Evolutionary conservation across 495 filamentous ascomycete species (phyloP).

Genomic region (Penicillium pulvis): DNA sequence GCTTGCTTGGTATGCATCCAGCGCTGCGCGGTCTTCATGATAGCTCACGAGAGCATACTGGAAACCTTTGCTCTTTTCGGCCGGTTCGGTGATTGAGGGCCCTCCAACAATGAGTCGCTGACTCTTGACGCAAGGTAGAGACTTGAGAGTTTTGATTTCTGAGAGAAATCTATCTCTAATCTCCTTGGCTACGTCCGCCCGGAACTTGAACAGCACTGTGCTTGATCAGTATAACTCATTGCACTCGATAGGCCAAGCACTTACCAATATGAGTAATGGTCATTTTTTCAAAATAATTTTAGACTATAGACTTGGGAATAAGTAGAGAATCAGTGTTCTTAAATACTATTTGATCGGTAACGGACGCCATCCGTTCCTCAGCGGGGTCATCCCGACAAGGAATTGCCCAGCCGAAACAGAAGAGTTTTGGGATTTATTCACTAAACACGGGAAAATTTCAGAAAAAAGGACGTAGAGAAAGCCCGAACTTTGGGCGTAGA

Average conservation of each 20-base stretch:
- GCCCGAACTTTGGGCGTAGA: too few relatives aligned
- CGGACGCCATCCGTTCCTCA: not conserved
- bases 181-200: conserved; percentile 29
- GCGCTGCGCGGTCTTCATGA: conserved; percentile 40
- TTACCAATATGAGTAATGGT: conserved; percentile 40
- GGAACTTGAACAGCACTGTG: conserved; percentile 51
- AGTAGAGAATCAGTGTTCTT: not conserved
- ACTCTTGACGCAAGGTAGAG: conserved; percentile 40
- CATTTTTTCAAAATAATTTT: conserved; percentile 23
- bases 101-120: conserved; percentile 47
- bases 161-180: conserved; percentile 42
- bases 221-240: not conserved
- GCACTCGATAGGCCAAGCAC: not conserved
- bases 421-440: too few relatives aligned
- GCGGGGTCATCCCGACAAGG: not conserved
- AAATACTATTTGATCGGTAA: not conserved
- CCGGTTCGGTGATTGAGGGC: conserved; percentile 47
- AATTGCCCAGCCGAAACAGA: not conserved
- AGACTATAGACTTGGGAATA: not conserved
- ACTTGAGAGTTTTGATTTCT: conserved; percentile 46
- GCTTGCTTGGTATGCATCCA: conserved; percentile 51
- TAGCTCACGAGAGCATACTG: conserved; percentile 49
- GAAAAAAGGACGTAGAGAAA: too few relatives aligned
- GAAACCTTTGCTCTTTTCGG: conserved; percentile 50
- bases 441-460: too few relatives aligned